These are phyloP conservation scores for Leishmania major DNA, from an alignment of 208 protist species.

Conservation along the genomic window DNA sequence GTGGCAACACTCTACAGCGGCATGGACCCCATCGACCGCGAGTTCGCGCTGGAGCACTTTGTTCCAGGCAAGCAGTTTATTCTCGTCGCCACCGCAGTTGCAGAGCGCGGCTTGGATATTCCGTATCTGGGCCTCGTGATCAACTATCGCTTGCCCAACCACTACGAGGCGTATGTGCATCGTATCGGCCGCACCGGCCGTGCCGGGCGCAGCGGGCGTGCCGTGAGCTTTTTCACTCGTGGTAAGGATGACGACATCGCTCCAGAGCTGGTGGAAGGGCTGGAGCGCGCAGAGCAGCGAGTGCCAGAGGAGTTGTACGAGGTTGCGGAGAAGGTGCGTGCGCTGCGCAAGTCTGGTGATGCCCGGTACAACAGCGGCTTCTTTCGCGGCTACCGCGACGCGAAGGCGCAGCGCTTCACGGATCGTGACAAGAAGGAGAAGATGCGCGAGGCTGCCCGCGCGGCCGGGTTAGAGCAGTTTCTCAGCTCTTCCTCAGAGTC, in stretches of 20 bases:
- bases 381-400: slow-evolving; percentile 78
- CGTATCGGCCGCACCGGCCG: slow-evolving; percentile 95
- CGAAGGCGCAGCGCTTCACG: slow-evolving; percentile 55
- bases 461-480: slow-evolving; percentile 77
- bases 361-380: slow-evolving; percentile 68
- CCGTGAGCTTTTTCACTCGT: slow-evolving; percentile 87
- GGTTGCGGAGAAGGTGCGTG: slow-evolving; percentile 60
- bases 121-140: slow-evolving; percentile 98
- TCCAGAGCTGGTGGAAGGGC: slow-evolving; percentile 76
- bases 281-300: slow-evolving; percentile 73
- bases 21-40: slow-evolving; percentile 92
- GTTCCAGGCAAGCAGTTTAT: slow-evolving; percentile 84
- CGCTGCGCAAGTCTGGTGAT: slow-evolving; percentile 71
- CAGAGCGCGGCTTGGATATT: slow-evolving; percentile 97
- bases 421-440: slow-evolving; percentile 69
- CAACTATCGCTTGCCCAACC: slow-evolving; percentile 99
- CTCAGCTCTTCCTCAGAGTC: slow-evolving; percentile 57
- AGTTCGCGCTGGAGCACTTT: slow-evolving; percentile 91
- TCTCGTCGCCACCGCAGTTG: slow-evolving; percentile 89
- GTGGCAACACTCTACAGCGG: slow-evolving; percentile 88
- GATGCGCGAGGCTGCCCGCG: slow-evolving; percentile 61
- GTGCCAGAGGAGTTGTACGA: slow-evolving; percentile 87
- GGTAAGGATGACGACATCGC: slow-evolving; percentile 84
- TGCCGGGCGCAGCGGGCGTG: slow-evolving; percentile 76
- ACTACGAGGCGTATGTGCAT: slow-evolving; percentile 98